Conservation (phyloP, 768 basidiomycete species). For the Floccularia luteovirens region DNA sequence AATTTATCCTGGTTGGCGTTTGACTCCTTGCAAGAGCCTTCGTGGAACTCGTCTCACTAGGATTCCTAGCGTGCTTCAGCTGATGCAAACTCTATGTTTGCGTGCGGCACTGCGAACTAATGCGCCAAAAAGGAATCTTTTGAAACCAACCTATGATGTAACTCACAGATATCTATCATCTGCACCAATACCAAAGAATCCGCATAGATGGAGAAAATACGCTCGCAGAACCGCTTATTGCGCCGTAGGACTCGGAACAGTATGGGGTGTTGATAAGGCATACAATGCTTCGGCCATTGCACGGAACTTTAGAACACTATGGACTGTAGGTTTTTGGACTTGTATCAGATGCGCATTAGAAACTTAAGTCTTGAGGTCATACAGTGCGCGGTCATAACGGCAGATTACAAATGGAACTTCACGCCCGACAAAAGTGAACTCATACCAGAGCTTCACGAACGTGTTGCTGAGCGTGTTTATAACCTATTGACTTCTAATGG, state of each 20-base stretch:
- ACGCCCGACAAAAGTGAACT: constrained; percentile 58
- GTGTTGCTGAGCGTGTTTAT: constrained; percentile 74
- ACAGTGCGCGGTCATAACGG: constrained; percentile 62
- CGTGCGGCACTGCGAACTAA: no score
- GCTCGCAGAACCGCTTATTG: constrained; percentile 26
- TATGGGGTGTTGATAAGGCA: constrained; percentile 37
- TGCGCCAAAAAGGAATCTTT: no score
- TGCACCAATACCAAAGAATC: no score
- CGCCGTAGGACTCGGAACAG: constrained; percentile 26
- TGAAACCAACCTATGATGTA: no score
- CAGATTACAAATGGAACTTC: constrained; percentile 89
- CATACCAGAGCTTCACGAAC: constrained; percentile 78
- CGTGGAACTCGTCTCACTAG: no score
- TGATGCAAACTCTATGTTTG: no score
- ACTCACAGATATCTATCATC: no score
- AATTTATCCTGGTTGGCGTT: no score
- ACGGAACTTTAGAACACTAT: constrained; percentile 46
- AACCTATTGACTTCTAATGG: constrained; percentile 77
- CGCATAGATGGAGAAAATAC: constrained; percentile 11
- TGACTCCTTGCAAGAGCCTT: no score
- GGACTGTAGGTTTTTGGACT: constrained; percentile 28
- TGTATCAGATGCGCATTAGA: neutral
- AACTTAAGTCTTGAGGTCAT: neutral
- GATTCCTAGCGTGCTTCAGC: no score
- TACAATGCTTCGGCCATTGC: constrained; percentile 53